Conservation (phyloP, 352 stramenopile genomes). For the Halophytophthora batemanensis region DNA sequence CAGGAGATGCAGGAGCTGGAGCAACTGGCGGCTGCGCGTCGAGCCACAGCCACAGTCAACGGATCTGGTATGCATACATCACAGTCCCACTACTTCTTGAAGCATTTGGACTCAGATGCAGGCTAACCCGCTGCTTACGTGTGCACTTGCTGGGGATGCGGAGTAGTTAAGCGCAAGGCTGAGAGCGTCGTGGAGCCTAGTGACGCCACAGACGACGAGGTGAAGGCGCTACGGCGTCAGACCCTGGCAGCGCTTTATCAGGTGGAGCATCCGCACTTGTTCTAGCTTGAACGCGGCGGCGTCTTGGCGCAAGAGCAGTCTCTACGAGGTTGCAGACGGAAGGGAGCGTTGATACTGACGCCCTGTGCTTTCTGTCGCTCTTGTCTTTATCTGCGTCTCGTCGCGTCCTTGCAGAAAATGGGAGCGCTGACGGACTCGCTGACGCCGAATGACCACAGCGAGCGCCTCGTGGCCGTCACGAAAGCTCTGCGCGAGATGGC, state of each 20-base stretch:
- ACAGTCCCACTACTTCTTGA: too few species aligned
- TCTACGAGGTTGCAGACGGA: too few species aligned
- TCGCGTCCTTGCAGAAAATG: slow-evolving; percentile 68
- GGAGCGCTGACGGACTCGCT: slow-evolving; percentile 53
- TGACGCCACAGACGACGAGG: slow-evolving; percentile 27
- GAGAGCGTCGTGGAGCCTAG: slow-evolving; percentile 15
- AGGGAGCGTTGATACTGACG: too few species aligned
- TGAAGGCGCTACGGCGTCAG: slow-evolving; percentile 49
- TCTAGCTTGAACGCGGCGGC: too few species aligned
- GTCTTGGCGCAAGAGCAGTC: too few species aligned
- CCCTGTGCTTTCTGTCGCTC: slow-evolving; percentile 8
- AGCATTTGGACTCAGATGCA: too few species aligned
- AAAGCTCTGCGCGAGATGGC: slow-evolving; percentile 70
- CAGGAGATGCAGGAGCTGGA: slow-evolving; percentile 44
- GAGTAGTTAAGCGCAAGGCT: slow-evolving; percentile 54
- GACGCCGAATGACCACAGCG: slow-evolving; percentile 50
- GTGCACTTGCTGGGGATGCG: too few species aligned
- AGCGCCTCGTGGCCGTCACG: slow-evolving; percentile 48
- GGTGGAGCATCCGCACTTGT: slow-evolving; percentile 60
- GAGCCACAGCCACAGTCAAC: slow-evolving; percentile 4
- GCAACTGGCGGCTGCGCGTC: slow-evolving; percentile 13
- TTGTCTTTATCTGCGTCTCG: too few species aligned
- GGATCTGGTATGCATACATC: slow-evolving; percentile 30
- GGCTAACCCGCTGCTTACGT: too few species aligned
- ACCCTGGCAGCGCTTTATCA: slow-evolving; percentile 65